Conservation (phyloP, 306 rosid species). For the Sphenostylis stenocarpa region DNA sequence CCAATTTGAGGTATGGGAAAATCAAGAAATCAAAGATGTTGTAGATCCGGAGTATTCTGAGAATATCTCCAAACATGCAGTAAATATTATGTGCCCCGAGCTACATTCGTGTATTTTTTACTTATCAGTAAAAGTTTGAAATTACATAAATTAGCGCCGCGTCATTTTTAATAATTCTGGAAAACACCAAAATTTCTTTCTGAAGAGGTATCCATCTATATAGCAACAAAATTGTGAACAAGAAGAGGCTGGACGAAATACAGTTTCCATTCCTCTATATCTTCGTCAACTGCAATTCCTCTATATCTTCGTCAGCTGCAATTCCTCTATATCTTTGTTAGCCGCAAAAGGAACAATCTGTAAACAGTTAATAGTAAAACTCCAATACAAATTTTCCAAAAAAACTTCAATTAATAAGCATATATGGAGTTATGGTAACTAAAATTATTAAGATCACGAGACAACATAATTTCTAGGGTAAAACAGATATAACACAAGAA, state of each 20-base stretch:
- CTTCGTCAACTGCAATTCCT: constrained; percentile 11
- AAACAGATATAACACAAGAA: neutral
- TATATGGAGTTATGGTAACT: neutral
- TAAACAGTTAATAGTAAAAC: constrained; percentile 12
- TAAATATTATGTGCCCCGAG: neutral
- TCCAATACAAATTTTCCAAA: neutral
- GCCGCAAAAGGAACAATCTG: constrained; percentile 26
- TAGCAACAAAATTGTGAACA: constrained; percentile 27
- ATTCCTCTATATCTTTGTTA: constrained; percentile 25
- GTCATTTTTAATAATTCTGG: constrained; percentile 19
- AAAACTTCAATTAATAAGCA: constrained; percentile 7
- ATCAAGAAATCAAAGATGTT: neutral
- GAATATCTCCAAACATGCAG: neutral
- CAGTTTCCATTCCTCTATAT: constrained; percentile 30
- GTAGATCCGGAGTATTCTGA: neutral
- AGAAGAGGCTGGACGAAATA: constrained; percentile 10
- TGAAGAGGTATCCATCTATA: constrained; percentile 4
- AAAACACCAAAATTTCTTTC: constrained; percentile 24
- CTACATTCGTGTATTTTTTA: constrained; percentile 18
- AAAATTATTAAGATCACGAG: neutral
- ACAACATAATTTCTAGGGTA: neutral
- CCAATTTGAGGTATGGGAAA: neutral
- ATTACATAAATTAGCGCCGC: constrained; percentile 19
- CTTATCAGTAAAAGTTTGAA: constrained; percentile 5
- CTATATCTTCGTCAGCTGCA: constrained; percentile 29